Evolutionary conservation across 768 basidiomycete species (phyloP).

Genomic region (Lentinula sp.): DNA sequence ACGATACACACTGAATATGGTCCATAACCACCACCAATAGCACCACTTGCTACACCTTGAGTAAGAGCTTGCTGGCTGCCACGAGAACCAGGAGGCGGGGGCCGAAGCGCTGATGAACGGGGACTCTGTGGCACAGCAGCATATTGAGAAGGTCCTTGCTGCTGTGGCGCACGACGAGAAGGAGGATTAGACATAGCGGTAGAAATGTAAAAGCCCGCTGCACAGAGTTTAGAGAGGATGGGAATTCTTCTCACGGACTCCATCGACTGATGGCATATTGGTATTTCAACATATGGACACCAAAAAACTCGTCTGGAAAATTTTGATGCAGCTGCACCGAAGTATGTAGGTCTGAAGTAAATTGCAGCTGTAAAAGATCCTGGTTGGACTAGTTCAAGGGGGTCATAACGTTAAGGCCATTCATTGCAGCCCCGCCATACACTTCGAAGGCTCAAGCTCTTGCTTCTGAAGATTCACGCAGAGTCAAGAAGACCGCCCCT

Average conservation of each 20-base stretch:
- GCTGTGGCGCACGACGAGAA: slow-evolving; percentile 35
- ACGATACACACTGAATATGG: slow-evolving; percentile 69
- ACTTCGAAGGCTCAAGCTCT: neutral
- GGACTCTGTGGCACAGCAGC: slow-evolving; percentile 53
- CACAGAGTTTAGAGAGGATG: slow-evolving; percentile 1
- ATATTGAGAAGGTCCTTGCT: slow-evolving; percentile 46
- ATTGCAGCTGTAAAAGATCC: too few relatives aligned
- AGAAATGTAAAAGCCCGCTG: neutral
- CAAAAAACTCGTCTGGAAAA: neutral
- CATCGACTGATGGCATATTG: neutral
- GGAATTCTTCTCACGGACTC: neutral
- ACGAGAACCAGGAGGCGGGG: slow-evolving; percentile 19
- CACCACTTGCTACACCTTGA: slow-evolving; percentile 74
- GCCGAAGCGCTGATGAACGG: slow-evolving; percentile 15
- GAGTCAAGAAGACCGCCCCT: too few relatives aligned
- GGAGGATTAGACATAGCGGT: slow-evolving; percentile 23
- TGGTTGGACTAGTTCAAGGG: neutral
- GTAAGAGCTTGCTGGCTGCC: slow-evolving; percentile 41
- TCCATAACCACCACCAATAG: slow-evolving; percentile 76
- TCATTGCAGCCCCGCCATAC: neutral
- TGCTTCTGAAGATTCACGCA: neutral
- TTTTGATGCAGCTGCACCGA: neutral
- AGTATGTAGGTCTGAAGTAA: too few relatives aligned
- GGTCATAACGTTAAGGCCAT: neutral
- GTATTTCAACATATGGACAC: neutral